These are phyloP conservation scores for Chrysophaeum taylorii DNA, from an alignment of 352 stramenopile species.

Conservation along the genomic window DNA sequence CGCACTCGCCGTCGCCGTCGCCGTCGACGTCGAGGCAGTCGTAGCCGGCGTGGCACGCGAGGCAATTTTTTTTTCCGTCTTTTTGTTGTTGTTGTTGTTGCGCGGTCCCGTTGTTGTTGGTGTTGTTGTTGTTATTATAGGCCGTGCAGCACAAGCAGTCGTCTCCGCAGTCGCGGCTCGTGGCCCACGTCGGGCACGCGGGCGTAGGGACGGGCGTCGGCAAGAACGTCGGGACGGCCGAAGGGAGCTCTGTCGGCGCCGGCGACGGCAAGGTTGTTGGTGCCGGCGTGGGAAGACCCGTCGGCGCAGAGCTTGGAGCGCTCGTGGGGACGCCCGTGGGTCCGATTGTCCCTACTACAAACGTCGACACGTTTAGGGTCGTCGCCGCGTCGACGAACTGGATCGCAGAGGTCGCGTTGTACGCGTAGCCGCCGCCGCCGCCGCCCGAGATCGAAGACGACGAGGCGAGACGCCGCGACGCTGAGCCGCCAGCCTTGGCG, in stretches of 20 bases:
- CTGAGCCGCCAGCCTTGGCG: not conserved
- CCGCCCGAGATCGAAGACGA: too few relatives aligned
- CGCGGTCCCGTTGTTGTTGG: not conserved
- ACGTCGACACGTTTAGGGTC: not conserved
- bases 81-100: not conserved
- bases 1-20: constrained; percentile 4
- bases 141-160: constrained; percentile 2
- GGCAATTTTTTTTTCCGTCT: not conserved
- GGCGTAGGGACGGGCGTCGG: not conserved
- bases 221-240: not conserved
- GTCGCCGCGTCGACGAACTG: constrained; percentile 4
- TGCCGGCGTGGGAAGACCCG: not conserved
- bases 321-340: not conserved
- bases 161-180: not conserved
- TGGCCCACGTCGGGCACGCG: constrained; percentile 3
- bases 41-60: constrained; percentile 1
- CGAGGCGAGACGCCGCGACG: not conserved
- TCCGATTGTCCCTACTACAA: not conserved
- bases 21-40: not conserved
- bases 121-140: not conserved
- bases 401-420: not conserved
- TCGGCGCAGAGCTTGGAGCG: not conserved
- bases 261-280: not conserved
- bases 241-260: not conserved
- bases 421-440: not conserved